Base-by-base conservation (phyloP, 1,139 yeast species). In the Candida buenavistaensis region DNA sequence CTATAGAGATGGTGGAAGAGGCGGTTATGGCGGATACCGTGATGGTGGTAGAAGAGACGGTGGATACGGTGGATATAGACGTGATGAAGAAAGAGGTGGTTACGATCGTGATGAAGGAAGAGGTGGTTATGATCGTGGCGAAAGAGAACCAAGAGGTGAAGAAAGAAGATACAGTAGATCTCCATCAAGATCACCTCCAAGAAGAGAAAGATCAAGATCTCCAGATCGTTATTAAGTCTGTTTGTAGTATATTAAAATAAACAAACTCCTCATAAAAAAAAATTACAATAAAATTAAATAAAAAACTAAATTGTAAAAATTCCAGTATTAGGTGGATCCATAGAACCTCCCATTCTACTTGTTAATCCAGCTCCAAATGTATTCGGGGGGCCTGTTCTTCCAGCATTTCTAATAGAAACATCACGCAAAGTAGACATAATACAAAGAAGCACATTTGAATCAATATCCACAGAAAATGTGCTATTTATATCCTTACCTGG, bases 121-220 rank as follows among this genome's bases (percentile, higher is more conserved):
- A 40, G 52, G 47, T 32, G 47, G 48, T 31, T 35, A 45, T 26
- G 48, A 48, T 37, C 51, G 25, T 36, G 52, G 46, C 13, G 45
- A 62, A 40, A 52, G 55, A 37, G 48, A 51, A 34, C 42, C 42
- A 25, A 33, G 45, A 26, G 39, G 30, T 12, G 42, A 37, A 36
- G 54, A 48, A 13, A 48, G 65, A 40, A 55, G 59, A 40, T 64
- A 55, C 42, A 62, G 71, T 23, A 57, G 70, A 45, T 62, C 69
- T 2, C 69, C 71, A 9, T 62, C 70, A 3, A 62, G 73, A 48
- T 64, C 71, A 9, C 71, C 71, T 11, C 55, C 56, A 37, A 57
- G 63, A 46, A 57, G 64, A 48, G 61, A 59, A 29, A 55, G 72
- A 50, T 64, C 72, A 25, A 61, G 71, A 46, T 65, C 72, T n/a